Percentiles rank a stretch among this genome's conserved stretches.
Conservation (phyloP, 495 filamentous ascomycete genomes). For the Hypoxylon subgilvum region DNA sequence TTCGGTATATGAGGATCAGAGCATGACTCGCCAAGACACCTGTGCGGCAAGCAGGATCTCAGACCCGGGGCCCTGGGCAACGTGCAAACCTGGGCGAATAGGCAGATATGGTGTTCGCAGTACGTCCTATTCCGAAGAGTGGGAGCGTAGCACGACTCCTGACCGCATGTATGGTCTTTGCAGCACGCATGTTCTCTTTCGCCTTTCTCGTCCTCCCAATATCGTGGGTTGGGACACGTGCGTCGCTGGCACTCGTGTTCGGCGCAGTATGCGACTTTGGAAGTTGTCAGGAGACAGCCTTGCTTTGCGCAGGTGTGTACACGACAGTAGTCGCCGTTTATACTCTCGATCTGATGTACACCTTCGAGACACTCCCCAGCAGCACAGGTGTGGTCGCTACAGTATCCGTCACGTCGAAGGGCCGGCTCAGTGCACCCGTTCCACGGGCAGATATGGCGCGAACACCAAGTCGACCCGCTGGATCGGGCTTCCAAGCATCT, state of each 20-base stretch:
- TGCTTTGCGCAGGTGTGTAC: conserved; percentile 21
- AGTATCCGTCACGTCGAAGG: conserved; percentile 22
- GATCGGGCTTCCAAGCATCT: conserved; percentile 9
- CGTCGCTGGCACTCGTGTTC: conserved; percentile 28
- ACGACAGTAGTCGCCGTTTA: conserved; percentile 8
- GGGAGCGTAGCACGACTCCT: conserved; percentile 15
- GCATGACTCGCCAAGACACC: conserved; percentile 13
- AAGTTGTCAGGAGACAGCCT: conserved; percentile 6
- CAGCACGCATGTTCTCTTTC: conserved; percentile 25
- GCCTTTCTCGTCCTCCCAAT: conserved; percentile 14
- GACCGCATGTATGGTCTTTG: conserved; percentile 21
- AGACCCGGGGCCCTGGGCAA: conserved; percentile 10
- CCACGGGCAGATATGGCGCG: conserved; percentile 24
- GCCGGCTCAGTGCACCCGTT: conserved; percentile 21
- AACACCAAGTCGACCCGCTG: conserved; percentile 22
- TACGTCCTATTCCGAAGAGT: conserved; percentile 19
- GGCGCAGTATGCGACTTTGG: conserved; percentile 15
- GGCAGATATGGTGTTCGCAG: conserved; percentile 26
- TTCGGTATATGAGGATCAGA: conserved; percentile 8
- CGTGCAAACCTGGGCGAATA: conserved; percentile 17
- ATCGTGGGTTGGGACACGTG: conserved; percentile 18
- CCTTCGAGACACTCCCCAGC: conserved; percentile 14
- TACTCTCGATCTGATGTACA: background rate
- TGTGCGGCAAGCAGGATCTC: conserved; percentile 16
- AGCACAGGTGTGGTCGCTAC: conserved; percentile 27